phyloP scores from a whole-genome alignment of 2,329 filamentous ascomycete genomes.

The Aphanocladium album region DNA sequence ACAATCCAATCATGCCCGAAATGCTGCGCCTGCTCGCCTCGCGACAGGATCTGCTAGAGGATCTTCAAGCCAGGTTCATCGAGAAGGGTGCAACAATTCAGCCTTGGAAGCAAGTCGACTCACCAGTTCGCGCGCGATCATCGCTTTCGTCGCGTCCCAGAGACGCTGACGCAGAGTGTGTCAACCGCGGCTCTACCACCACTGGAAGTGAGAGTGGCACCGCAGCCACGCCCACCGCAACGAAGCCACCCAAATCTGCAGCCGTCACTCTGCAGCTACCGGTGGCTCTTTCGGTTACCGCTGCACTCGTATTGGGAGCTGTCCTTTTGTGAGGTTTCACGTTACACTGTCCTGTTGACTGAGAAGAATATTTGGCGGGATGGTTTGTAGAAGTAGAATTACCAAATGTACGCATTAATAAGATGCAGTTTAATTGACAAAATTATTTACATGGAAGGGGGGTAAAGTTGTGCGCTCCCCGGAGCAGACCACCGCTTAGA shows the following conservation, averaged over 20 bases:
- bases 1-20: constrained; percentile 24
- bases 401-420: background rate
- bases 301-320: background rate
- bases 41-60: constrained; percentile 21
- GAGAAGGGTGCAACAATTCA: background rate
- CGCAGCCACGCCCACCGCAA: background rate
- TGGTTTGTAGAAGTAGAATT: background rate
- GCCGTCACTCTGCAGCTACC: background rate
- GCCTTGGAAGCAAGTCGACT: background rate
- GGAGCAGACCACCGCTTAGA: constrained; percentile 7
- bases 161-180: background rate
- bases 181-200: background rate
- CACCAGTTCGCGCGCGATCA: background rate
- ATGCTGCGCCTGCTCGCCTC: constrained; percentile 24
- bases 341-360: too few relatives aligned
- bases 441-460: background rate
- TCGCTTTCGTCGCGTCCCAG: background rate
- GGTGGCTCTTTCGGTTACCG: background rate
- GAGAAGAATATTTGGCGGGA: too few relatives aligned
- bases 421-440: background rate
- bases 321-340: background rate
- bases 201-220: background rate
- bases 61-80: constrained; percentile 19
- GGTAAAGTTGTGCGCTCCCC: background rate
- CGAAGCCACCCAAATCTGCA: background rate